These are phyloP conservation scores for Phoenix dactylifera DNA, from an alignment of 176 grass and related monocot species.

Conservation along the genomic window DNA sequence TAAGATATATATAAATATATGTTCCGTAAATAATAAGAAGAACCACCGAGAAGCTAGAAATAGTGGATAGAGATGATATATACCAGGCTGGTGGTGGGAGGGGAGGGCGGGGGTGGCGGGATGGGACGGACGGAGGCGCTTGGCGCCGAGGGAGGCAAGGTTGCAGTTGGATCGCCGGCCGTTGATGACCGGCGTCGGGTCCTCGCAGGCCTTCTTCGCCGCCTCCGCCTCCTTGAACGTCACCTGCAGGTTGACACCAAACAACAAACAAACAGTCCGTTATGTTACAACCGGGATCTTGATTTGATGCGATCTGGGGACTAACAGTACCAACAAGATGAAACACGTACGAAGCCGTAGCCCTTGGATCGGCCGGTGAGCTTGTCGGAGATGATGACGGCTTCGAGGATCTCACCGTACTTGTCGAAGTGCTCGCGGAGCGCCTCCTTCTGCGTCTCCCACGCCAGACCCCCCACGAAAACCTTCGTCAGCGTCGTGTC, in stretches of 20 bases:
- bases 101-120: constrained; percentile 47
- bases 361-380: constrained; percentile 97
- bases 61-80: not conserved
- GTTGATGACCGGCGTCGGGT: constrained; percentile 74
- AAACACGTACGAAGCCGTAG: constrained; percentile 67
- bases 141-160: constrained; percentile 94
- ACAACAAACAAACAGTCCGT: too few relatives aligned
- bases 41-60: constrained; percentile 8
- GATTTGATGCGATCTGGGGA: too few relatives aligned
- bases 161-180: constrained; percentile 98
- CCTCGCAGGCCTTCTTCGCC: constrained; percentile 94
- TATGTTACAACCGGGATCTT: too few relatives aligned
- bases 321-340: too few relatives aligned
- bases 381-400: constrained; percentile 99
- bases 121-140: constrained; percentile 57
- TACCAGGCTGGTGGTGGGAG: constrained; percentile 38
- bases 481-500: constrained; percentile 96
- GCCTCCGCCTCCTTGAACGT: constrained; percentile 94
- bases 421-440: constrained; percentile 87
- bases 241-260: constrained; percentile 43
- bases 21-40: not conserved
- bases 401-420: constrained; percentile 93
- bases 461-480: constrained; percentile 93
- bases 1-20: too few relatives aligned
- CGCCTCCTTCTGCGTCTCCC: constrained; percentile 95